Conservation (phyloP, 176 grass and related monocot genomes). For the Triticum urartu region DNA sequence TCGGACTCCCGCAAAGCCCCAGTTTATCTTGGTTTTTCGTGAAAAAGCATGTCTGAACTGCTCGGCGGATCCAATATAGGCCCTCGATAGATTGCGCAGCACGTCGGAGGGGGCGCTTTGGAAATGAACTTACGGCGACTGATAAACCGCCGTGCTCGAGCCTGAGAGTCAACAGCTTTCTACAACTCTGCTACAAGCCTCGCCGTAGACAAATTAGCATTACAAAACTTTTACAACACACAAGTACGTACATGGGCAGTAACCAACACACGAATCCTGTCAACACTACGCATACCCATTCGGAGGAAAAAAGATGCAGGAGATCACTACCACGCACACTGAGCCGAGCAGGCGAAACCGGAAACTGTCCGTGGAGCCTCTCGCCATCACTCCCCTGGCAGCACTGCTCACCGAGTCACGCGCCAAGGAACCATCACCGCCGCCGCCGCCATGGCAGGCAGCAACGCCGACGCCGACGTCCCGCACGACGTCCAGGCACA, state of each 20-base stretch:
- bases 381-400: background rate
- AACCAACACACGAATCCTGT: background rate
- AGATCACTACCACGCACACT: background rate
- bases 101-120: too few species aligned
- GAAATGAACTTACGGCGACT: too few species aligned
- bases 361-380: background rate
- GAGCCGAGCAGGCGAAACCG: constrained; percentile 1
- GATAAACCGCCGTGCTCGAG: too few species aligned
- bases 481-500: constrained; percentile 63
- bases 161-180: background rate
- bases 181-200: constrained; percentile 1
- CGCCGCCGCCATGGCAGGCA: background rate
- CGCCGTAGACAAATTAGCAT: background rate
- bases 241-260: background rate
- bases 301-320: constrained; percentile 12
- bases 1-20: too few species aligned
- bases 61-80: too few species aligned
- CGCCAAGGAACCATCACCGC: background rate
- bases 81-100: too few species aligned
- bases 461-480: constrained; percentile 44
- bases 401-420: background rate
- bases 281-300: constrained; percentile 14
- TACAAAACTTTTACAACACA: background rate
- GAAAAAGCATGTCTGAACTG: too few species aligned
- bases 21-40: too few species aligned